Evolutionary conservation across 2,329 filamentous ascomycete genomes (phyloP).

Genomic region (Verticillium isaacii): DNA sequence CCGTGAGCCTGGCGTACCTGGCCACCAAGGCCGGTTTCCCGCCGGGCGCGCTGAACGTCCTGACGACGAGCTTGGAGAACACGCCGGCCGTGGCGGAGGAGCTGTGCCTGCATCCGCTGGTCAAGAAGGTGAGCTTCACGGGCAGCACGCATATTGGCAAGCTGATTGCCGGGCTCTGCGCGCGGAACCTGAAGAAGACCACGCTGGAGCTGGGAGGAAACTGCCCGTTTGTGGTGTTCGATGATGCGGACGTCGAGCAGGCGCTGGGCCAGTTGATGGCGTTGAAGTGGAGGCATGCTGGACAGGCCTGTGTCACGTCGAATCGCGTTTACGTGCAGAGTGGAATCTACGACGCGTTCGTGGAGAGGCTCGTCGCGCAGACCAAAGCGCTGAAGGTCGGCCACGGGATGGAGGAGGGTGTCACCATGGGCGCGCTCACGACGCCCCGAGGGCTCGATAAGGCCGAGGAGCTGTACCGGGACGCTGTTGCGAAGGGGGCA

Average conservation of each 20-base stretch:
- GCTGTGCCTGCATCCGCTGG: slow-evolving; percentile 37
- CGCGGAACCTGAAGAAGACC: slow-evolving; percentile 61
- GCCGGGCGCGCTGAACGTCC: slow-evolving; percentile 59
- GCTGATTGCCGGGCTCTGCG: slow-evolving; percentile 59
- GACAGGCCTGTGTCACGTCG: slow-evolving; percentile 49
- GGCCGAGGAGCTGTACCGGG: slow-evolving; percentile 54
- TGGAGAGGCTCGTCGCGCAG: slow-evolving; percentile 46
- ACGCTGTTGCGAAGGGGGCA: slow-evolving; percentile 60
- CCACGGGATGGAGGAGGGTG: slow-evolving; percentile 52
- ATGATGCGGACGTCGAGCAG: slow-evolving; percentile 61
- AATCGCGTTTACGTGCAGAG: slow-evolving; percentile 32
- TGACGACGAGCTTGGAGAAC: slow-evolving; percentile 38
- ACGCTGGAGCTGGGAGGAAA: slow-evolving; percentile 70
- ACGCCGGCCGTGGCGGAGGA: slow-evolving; percentile 40
- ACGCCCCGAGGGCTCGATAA: slow-evolving; percentile 52
- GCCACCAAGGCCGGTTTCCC: slow-evolving; percentile 70
- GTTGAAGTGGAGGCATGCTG: slow-evolving; percentile 20
- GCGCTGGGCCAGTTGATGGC: slow-evolving; percentile 53
- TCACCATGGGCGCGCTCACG: slow-evolving; percentile 57
- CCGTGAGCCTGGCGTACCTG: slow-evolving; percentile 63
- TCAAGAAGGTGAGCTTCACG: slow-evolving; percentile 70
- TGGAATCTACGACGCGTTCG: slow-evolving; percentile 54
- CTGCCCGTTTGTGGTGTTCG: slow-evolving; percentile 59
- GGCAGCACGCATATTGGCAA: slow-evolving; percentile 67
- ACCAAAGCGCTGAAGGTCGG: slow-evolving; percentile 53